These are phyloP conservation scores for Colletotrichum filicis DNA, from an alignment of 2,329 filamentous ascomycete genomes.

Conservation along the genomic window DNA sequence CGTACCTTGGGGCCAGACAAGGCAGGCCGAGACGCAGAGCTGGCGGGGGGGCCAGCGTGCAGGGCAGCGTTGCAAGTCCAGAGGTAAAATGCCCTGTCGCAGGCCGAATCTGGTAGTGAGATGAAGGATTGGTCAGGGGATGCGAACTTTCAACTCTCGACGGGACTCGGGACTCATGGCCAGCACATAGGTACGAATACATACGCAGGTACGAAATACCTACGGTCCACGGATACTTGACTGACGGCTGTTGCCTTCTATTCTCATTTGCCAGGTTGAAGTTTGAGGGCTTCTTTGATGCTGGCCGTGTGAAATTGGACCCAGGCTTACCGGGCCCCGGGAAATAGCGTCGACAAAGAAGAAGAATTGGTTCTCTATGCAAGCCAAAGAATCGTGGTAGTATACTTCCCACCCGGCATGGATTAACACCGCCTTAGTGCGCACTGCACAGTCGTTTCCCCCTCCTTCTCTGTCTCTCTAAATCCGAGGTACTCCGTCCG, in stretches of 20 bases:
- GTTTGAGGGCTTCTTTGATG: conserved; percentile 12
- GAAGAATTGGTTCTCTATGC: background rate
- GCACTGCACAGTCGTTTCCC: background rate
- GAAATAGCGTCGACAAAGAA: conserved; percentile 10
- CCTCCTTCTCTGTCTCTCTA: background rate
- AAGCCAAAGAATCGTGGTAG: conserved; percentile 2
- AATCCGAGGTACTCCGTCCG: background rate
- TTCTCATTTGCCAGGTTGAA: conserved; percentile 20
- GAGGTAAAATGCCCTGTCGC: conserved; percentile 16
- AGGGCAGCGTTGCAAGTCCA: conserved; percentile 7
- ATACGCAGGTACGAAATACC: no score
- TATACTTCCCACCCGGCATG: background rate
- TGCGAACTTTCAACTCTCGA: conserved; percentile 2
- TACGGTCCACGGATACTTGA: background rate
- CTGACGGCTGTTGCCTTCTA: background rate
- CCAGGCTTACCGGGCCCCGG: conserved; percentile 5
- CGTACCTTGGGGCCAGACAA: background rate
- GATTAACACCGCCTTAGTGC: background rate
- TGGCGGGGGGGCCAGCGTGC: background rate
- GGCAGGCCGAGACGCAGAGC: background rate
- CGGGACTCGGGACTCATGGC: background rate
- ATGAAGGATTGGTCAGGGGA: conserved; percentile 22
- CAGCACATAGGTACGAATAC: background rate
- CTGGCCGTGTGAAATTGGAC: conserved; percentile 16
- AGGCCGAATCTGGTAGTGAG: conserved; percentile 25